These are phyloP conservation scores for Larix kaempferi DNA, from an alignment of 75 land plant genomes.

Conservation along the genomic window DNA sequence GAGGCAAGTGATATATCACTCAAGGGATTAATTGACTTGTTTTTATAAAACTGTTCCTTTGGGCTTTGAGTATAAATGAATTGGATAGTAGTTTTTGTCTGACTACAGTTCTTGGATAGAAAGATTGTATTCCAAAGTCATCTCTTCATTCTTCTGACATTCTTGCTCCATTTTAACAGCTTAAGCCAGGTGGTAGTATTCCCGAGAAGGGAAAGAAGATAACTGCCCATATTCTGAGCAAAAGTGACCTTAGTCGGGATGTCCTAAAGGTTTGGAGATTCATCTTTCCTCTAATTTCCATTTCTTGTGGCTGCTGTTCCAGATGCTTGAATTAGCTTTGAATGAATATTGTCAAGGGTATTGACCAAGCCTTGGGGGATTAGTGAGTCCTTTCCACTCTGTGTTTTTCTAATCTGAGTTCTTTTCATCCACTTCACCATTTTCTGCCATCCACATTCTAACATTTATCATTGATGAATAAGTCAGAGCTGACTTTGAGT, in stretches of 20 bases:
- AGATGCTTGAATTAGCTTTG: background rate
- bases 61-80: background rate
- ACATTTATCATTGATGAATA: background rate
- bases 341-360: background rate
- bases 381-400: background rate
- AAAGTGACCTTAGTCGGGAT: constrained; percentile 80
- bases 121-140: background rate
- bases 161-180: constrained; percentile 28
- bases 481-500: background rate
- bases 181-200: constrained; percentile 93
- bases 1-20: constrained; percentile 57
- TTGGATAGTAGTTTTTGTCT: background rate
- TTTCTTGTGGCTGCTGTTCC: background rate
- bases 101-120: background rate
- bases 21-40: background rate
- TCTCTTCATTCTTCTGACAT: background rate
- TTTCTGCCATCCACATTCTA: background rate
- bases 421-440: background rate
- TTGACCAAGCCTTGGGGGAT: background rate
- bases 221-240: constrained; percentile 43
- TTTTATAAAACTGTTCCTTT: background rate
- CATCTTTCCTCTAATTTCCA: background rate
- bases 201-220: constrained; percentile 86
- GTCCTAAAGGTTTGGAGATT: constrained; percentile 77
- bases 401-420: background rate